phyloP scores from a whole-genome alignment of 139 green algal genomes.

The Astrephomene gubernaculifera region DNA sequence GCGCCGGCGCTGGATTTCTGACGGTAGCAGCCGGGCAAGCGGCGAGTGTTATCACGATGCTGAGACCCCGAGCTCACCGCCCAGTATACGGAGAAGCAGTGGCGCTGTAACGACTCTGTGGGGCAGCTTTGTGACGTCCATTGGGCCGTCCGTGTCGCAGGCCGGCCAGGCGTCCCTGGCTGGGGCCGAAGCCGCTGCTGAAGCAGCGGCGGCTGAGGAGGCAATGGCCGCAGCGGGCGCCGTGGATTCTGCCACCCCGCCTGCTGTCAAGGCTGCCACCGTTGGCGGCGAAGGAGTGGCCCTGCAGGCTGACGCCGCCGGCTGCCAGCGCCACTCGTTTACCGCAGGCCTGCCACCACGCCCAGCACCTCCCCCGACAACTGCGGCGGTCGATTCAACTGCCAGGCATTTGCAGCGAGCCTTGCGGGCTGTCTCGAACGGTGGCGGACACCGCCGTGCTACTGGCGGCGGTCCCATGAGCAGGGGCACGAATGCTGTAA shows the following conservation, averaged over 20 bases:
- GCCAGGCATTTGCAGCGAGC: slow-evolving; percentile 17
- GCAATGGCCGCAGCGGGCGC: background rate
- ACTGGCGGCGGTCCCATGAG: background rate
- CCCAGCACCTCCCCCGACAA: no score
- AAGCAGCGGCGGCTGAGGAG: background rate
- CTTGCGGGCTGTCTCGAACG: slow-evolving; percentile 21
- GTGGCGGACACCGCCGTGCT: background rate
- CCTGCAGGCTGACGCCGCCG: no score
- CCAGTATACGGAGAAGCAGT: background rate
- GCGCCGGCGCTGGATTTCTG: slow-evolving; percentile 20
- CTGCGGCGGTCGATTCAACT: background rate
- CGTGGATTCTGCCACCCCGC: background rate
- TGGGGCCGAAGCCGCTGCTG: no score
- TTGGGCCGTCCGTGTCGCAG: slow-evolving; percentile 36
- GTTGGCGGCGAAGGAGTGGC: background rate
- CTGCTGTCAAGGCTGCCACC: slow-evolving; percentile 19
- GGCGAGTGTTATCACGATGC: background rate
- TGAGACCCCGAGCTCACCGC: background rate
- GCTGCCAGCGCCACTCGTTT: background rate
- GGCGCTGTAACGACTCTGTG: background rate
- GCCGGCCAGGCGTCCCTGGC: slow-evolving; percentile 5
- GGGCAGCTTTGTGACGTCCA: slow-evolving; percentile 35
- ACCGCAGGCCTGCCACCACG: slow-evolving; percentile 23
- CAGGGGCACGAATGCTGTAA: no score
- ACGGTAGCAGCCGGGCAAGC: slow-evolving; percentile 25